Conservation (phyloP, 2,329 filamentous ascomycete genomes). For the Verticillium tricorpus region DNA sequence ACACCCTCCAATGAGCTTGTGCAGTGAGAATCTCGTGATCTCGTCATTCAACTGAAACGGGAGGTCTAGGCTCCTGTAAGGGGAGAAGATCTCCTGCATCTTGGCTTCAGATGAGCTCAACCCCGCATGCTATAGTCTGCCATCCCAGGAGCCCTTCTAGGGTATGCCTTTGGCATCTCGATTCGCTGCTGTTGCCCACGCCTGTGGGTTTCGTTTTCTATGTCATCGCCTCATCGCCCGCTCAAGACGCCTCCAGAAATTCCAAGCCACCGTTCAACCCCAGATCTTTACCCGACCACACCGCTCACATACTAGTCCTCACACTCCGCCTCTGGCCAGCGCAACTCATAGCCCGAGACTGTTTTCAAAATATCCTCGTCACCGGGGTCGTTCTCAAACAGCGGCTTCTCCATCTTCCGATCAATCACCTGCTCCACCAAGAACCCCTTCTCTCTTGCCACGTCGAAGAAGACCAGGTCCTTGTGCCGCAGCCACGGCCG, state of each 20-base stretch:
- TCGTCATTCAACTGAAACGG: not conserved
- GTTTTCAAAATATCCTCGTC: conserved; percentile 78
- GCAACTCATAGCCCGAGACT: conserved; percentile 72
- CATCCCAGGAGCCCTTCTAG: not conserved
- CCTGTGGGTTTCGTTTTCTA: too few relatives aligned
- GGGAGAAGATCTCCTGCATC: not conserved
- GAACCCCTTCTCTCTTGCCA: conserved; percentile 67
- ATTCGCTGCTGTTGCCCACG: too few relatives aligned
- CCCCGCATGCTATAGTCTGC: not conserved
- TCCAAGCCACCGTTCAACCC: not conserved
- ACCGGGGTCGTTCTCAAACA: conserved; percentile 87
- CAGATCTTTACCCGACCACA: not conserved
- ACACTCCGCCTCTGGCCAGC: conserved; percentile 50
- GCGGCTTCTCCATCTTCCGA: conserved; percentile 74
- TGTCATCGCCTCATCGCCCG: not conserved
- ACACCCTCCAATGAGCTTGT: not conserved
- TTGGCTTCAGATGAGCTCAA: not conserved
- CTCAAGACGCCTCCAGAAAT: not conserved
- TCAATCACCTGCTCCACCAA: conserved; percentile 76
- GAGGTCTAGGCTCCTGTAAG: not conserved
- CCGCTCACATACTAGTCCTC: conserved; percentile 7
- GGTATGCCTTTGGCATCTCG: too few relatives aligned
- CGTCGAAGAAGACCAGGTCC: conserved; percentile 81
- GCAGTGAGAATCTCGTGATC: not conserved
- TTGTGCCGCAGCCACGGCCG: conserved; percentile 83